Base-by-base conservation (phyloP, 225 moss, liverwort and hornwort genomes). In the Straminergon stramineum region DNA sequence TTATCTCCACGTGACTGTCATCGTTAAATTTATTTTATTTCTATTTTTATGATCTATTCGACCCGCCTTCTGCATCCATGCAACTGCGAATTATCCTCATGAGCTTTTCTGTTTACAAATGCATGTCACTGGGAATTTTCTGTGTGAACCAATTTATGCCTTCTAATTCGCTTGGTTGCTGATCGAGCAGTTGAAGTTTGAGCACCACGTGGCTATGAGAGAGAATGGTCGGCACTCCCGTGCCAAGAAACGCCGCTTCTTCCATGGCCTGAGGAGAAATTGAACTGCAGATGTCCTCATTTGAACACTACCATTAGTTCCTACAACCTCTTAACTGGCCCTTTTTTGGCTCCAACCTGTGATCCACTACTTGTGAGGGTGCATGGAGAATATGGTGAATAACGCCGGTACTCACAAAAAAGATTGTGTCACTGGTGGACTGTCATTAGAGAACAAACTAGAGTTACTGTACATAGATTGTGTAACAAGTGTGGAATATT, bases 211-310 rank as follows among this genome's bases (percentile, higher is more conserved):
- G 79, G 90, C 91, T 75, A 91, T 94, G 45, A 93, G 92, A 90
- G 99, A 99, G 89, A 92, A 85, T 48, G 94, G 96, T n/a, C 87
- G 87, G 79, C 97, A 99, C 74, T 97, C 99, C 10, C 95, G 91
- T 56, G 89, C 97, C 23, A 99, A 95, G 91, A 97, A 97, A 91
- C 92, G 97, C 41, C 94, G 99, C 85, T 99, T 99, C 92, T 99
- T 99, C 85, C 95, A 97, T 84, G 99, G 97, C 67, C 93, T 97
- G 11, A 91, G 92, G 74, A 99, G 94, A 84, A 89, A 69, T 9
- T 92, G 58, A 91, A 58, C 23, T 34, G n/a, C 45, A 41, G 81
- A 43, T 83, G 34, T 74, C 11, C 56, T 67, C 66, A 21, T 39
- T 64, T 45, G 39, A 66, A 17, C 56, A 66, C 32, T 26, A 37